Conservation (phyloP, 306 rosid genomes). For the Astragalus glycyphyllos region DNA sequence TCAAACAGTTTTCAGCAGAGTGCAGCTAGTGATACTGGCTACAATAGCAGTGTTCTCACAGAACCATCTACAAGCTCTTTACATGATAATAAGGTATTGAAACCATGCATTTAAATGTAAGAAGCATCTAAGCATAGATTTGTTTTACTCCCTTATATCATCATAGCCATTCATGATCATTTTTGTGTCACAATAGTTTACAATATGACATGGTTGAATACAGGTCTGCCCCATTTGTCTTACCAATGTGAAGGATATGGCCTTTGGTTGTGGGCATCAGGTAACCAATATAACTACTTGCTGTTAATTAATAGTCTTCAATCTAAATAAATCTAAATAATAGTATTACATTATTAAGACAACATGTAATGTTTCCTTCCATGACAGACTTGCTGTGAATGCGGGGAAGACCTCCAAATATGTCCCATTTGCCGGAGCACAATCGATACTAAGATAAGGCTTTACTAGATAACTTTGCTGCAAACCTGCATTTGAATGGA, state of each 20-base stretch:
- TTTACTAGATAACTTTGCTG: slow-evolving; percentile 52
- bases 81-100: slow-evolving; percentile 73
- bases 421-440: slow-evolving; percentile 85
- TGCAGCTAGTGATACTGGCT: slow-evolving; percentile 32
- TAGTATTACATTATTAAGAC: no score
- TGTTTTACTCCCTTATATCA: slow-evolving; percentile 4
- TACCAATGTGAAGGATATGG: slow-evolving; percentile 73
- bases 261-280: slow-evolving; percentile 95
- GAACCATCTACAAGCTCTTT: slow-evolving; percentile 54
- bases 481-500: slow-evolving; percentile 34
- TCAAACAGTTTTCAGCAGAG: slow-evolving; percentile 55
- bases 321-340: not conserved
- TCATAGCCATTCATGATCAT: slow-evolving; percentile 1
- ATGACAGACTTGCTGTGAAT: slow-evolving; percentile 79
- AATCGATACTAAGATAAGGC: slow-evolving; percentile 71
- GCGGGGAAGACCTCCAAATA: slow-evolving; percentile 68
- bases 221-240: slow-evolving; percentile 88
- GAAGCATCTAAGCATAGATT: not conserved
- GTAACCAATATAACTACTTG: slow-evolving; percentile 48
- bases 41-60: slow-evolving; percentile 43
- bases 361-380: slow-evolving; percentile 5
- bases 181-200: slow-evolving; percentile 11
- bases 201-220: slow-evolving; percentile 28
- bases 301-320: not conserved
- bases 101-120: slow-evolving; percentile 11